Base-by-base conservation (phyloP, 805 yeast species). In the Wickerhamiella allomyrinae region DNA sequence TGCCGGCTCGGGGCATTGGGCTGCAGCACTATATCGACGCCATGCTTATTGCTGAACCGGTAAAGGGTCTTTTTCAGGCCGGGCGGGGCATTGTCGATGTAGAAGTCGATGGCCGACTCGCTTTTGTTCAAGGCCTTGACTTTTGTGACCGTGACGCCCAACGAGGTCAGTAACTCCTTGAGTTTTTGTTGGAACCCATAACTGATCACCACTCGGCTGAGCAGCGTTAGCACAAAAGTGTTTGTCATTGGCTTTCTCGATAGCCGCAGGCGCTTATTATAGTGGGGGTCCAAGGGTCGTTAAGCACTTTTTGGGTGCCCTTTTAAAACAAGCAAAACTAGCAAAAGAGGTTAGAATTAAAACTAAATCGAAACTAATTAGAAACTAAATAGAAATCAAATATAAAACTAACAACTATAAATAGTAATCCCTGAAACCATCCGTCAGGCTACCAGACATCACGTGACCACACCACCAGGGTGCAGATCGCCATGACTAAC, bases 1-100 rank as follows among this genome's bases (percentile, higher is more conserved):
- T 60, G 57, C 68, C 65, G 19, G 15, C 23, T 20, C 7, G 37
- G 37, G 5, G 7, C 7, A 17, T 22, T 20, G 21, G 13, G n/a
- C 20, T 36, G 39, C 3, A 36, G 29, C 8, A 36, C 15, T 4
- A 36, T 36, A 15, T 36, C 39, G 11, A 23, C 11, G 21, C 17
- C 17, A 7, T 20, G 15, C 29, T 22, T 21, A 22, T 21, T 19
- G 29, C 39, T 36, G 21, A 36, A 36, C 20, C 23, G 14, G 14
- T 14, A 36, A 14, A 36, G 39, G 7, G 27, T 20, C 3, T 36
- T 17, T 20, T 34, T 34, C 23, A 21, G 11, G 24, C 24, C 37
- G 5, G 20, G 17, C 10, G 17, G 37, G 20, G 20, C 10, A 8
- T 25, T 20, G 8, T 34, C 24, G 25, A 34, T 14, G 4, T 10